Evolutionary conservation across 495 filamentous ascomycete genomes (phyloP), one percentile per base, ranked within the genome.

Genomic region (Xylaria intraflava): DNA sequence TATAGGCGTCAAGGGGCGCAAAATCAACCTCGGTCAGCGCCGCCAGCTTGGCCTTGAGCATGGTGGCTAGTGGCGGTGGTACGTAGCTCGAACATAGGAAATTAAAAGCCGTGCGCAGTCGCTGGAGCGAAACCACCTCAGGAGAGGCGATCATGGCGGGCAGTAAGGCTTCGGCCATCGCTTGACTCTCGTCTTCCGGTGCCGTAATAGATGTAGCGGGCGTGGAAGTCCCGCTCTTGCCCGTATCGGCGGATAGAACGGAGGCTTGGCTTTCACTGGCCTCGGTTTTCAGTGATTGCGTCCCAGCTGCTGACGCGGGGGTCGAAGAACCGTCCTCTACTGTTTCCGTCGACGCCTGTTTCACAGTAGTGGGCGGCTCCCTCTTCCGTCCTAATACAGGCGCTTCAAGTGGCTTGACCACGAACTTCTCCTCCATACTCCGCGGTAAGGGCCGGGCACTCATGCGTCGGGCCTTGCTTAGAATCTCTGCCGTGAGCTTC

Each of bases 361-460:
- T 48, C 12, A 35, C 2, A 11, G 23, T 24, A 2, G 43, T 59
- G 38, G 78, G 75, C 4, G 76, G 69, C 27, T 64, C 62, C 38
- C 76, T 69, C 60, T 76, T 81, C n/a, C 85, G 68, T 6, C 76
- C 78, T 60, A 87, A 71, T 19, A 90, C 68, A 0, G 93, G 93
- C 41, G 80, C 78, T 49, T 88, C 85, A 23, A 97, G 69, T n/a
- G 80, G 77, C 57, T 85, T 84, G 17, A 70, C 74, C 11, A 99
- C 79, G 61, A 95, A 93, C 24, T 81, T 83, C 36, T 95, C 85
- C 65, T 96, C 94, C 77, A 97, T 77, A 59, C 87, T 95, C 36
- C 70, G 68, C 9, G 93, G 90, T 27, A 96, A 67, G 0, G 82
- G 82, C 0, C 71, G 72, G 6, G 72, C 67, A 17, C 76, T 75